These are phyloP conservation scores for Triticum dicoccoides DNA, from an alignment of 176 grass and related monocot species.

Conservation along the genomic window DNA sequence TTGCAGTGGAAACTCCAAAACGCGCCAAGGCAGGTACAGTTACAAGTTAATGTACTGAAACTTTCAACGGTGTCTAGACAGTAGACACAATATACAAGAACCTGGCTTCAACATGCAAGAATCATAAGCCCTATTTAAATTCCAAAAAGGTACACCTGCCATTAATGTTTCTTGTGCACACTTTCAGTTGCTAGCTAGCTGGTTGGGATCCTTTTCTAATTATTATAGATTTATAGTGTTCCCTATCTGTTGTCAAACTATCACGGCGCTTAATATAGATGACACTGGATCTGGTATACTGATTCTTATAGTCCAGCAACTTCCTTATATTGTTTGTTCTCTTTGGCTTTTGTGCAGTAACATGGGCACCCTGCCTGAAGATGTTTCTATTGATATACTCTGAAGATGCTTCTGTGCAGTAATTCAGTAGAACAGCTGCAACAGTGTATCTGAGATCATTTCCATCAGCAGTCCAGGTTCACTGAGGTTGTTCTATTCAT, in stretches of 20 bases:
- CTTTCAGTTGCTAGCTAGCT: background rate
- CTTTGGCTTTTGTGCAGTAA: too few relatives aligned
- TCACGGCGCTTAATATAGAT: too few relatives aligned
- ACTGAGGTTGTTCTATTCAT: slow-evolving; percentile 13
- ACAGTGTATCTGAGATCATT: too few relatives aligned
- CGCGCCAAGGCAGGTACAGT: too few relatives aligned
- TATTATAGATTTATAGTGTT: background rate
- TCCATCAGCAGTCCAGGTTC: background rate
- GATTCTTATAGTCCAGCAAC: too few relatives aligned
- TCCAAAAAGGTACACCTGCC: background rate
- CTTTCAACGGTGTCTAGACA: background rate
- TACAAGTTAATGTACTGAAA: background rate
- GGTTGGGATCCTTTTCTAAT: background rate
- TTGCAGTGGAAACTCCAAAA: background rate
- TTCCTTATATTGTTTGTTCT: too few relatives aligned
- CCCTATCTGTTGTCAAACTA: background rate
- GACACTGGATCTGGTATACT: too few relatives aligned
- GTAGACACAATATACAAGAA: background rate
- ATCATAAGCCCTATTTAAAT: background rate
- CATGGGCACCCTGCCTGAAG: too few relatives aligned
- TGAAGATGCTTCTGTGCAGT: too few relatives aligned
- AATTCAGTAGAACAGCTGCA: too few relatives aligned
- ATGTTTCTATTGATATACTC: too few relatives aligned
- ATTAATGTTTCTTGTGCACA: background rate
- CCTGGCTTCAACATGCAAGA: background rate